Percentiles rank a stretch among this genome's conserved stretches.
phyloP scores from a whole-genome alignment of 2,329 filamentous ascomycete genomes.

The Claviceps monticola region DNA sequence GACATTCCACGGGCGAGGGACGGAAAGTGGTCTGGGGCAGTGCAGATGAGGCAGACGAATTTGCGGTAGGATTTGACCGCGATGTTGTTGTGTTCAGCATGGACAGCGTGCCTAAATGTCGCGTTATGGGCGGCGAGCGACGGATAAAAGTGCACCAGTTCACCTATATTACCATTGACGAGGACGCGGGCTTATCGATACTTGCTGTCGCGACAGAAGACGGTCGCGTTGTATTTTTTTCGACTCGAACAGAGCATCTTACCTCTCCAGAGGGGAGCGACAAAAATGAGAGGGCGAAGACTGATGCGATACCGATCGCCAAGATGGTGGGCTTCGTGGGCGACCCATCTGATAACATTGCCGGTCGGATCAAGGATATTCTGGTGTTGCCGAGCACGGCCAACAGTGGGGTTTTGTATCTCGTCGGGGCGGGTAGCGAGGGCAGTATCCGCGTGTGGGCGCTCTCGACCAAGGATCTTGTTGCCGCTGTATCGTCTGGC shows the following conservation, averaged over 20 bases:
- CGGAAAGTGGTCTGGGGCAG: constrained; percentile 68
- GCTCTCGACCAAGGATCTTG: constrained; percentile 32
- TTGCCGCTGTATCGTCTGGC: constrained; percentile 15
- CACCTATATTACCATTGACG: constrained; percentile 49
- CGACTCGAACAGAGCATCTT: constrained; percentile 42
- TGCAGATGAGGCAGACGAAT: constrained; percentile 61
- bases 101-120: constrained; percentile 70
- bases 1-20: constrained; percentile 69
- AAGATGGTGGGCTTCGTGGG: constrained; percentile 65
- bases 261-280: constrained; percentile 21
- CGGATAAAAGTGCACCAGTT: constrained; percentile 76
- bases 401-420: constrained; percentile 29
- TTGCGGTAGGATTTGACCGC: constrained; percentile 77
- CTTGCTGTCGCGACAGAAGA: constrained; percentile 81
- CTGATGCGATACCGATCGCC: constrained; percentile 36
- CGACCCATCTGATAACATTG: constrained; percentile 53
- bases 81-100: constrained; percentile 77
- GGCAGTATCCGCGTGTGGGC: constrained; percentile 72
- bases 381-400: constrained; percentile 39
- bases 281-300: constrained; percentile 8
- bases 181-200: constrained; percentile 27
- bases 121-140: constrained; percentile 46
- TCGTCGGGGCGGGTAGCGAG: constrained; percentile 72
- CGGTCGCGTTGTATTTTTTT: constrained; percentile 73
- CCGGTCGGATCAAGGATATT: constrained; percentile 79